Conservation (phyloP, 1,284 basidiomycete species). For the Golubevia pallescens region DNA sequence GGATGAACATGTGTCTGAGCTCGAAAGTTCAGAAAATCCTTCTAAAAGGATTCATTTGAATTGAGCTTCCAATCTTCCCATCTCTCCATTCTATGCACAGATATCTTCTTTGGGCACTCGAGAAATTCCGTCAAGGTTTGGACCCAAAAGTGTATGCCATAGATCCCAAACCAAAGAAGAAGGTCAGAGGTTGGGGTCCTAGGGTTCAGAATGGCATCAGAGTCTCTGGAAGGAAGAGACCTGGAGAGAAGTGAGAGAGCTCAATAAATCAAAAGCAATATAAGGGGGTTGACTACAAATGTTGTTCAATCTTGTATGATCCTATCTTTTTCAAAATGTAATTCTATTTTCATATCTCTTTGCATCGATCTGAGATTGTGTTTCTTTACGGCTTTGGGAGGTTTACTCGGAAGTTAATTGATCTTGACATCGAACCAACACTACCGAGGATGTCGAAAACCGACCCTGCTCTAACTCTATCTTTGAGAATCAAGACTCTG, state of each 20-base stretch:
- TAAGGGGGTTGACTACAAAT: neutral
- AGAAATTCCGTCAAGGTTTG: constrained; percentile 74
- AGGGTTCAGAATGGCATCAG: constrained; percentile 74
- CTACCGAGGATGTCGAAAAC: neutral
- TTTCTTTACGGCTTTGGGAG: no score
- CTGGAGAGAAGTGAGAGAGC: constrained; percentile 39
- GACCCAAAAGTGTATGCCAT: constrained; percentile 72
- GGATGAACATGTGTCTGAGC: no score
- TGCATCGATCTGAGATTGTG: no score
- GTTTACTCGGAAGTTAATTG: no score
- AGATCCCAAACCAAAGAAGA: constrained; percentile 74
- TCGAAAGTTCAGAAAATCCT: no score
- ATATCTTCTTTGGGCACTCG: constrained; percentile 81
- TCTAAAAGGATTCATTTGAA: no score
- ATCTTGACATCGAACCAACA: no score
- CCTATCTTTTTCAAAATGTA: no score
- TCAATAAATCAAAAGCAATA: constrained; percentile 4
- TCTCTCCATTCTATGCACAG: constrained; percentile 64
- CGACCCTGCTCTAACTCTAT: neutral
- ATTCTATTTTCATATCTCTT: no score
- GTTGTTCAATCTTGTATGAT: neutral
- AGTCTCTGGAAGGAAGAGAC: constrained; percentile 41
- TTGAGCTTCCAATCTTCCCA: no score
- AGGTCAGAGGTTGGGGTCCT: constrained; percentile 73
- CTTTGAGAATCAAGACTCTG: neutral